A percentile compares a stretch with the other conserved stretches of the same genome.
Evolutionary conservation across 768 basidiomycete genomes (phyloP).

Genomic region (Collybiopsis confluens): DNA sequence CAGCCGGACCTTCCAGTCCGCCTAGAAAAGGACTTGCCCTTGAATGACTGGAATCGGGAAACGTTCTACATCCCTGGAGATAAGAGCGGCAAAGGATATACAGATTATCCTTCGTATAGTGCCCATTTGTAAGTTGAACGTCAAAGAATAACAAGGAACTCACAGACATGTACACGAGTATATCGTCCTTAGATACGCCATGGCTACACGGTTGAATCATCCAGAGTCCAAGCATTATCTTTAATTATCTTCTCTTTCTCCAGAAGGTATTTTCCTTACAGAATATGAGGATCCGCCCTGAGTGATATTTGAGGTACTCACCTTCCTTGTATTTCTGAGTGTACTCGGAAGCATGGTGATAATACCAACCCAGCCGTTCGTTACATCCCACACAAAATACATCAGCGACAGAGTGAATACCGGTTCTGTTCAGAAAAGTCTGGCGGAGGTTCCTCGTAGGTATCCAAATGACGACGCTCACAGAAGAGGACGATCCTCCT

Average conservation of each 20-base stretch:
- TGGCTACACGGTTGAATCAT: constrained; percentile 32
- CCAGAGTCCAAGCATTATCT: constrained; percentile 75
- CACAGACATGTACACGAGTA: neutral
- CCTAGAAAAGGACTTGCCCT: constrained; percentile 19
- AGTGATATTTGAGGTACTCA: constrained; percentile 14
- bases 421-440: constrained; percentile 46
- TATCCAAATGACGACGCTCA: constrained; percentile 23
- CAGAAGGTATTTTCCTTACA: constrained; percentile 73
- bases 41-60: constrained; percentile 17
- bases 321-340: constrained; percentile 88
- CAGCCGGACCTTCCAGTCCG: constrained; percentile 29
- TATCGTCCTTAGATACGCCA: no score
- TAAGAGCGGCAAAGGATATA: constrained; percentile 19
- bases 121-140: no score
- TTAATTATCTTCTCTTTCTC: constrained; percentile 78
- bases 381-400: constrained; percentile 77
- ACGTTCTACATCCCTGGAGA: constrained; percentile 22
- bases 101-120: constrained; percentile 12
- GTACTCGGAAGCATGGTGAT: constrained; percentile 71
- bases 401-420: constrained; percentile 78
- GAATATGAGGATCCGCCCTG: neutral
- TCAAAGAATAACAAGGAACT: no score
- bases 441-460: neutral
- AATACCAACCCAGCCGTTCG: constrained; percentile 78
- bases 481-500: constrained; percentile 74